Conservation (phyloP, 2,329 filamentous ascomycete species). For the Fusarium stilboides region DNA sequence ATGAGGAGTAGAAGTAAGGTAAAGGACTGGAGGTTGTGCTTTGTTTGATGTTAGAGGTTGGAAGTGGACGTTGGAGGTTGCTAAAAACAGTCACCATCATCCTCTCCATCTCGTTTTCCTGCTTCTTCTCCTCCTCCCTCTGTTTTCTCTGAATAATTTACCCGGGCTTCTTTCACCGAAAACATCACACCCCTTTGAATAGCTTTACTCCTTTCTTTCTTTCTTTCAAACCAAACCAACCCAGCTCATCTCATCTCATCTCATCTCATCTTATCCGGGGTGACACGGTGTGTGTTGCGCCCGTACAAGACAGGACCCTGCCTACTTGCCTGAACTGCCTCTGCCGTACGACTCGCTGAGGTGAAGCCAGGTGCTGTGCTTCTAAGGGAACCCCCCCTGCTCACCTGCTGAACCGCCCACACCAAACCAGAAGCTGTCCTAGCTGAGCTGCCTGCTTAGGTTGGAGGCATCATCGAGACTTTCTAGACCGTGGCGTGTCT, state of each 20-base stretch:
- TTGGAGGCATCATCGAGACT: slow-evolving; percentile 11
- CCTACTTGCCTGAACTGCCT: slow-evolving; percentile 26
- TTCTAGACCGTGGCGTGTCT: slow-evolving; percentile 22
- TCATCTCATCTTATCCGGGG: slow-evolving; percentile 21
- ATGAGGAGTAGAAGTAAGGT: slow-evolving; percentile 13
- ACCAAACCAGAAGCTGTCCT: slow-evolving; percentile 1
- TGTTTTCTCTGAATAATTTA: neutral
- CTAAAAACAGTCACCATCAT: slow-evolving; percentile 24
- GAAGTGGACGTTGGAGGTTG: slow-evolving; percentile 11
- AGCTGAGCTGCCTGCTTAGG: slow-evolving; percentile 3
- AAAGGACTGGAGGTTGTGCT: neutral
- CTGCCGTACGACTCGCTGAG: slow-evolving; percentile 35
- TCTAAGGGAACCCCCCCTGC: slow-evolving; percentile 26
- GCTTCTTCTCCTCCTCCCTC: neutral
- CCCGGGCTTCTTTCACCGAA: neutral
- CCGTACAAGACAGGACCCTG: slow-evolving; percentile 25
- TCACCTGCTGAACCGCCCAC: slow-evolving; percentile 31
- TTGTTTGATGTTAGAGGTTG: neutral
- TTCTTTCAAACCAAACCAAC: slow-evolving; percentile 23
- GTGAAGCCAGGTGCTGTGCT: slow-evolving; percentile 8
- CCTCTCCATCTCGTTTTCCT: neutral
- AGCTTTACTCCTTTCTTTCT: neutral
- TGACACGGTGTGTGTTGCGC: slow-evolving; percentile 33
- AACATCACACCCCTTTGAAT: too few species aligned
- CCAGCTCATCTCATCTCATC: slow-evolving; percentile 4